Evolutionary conservation across 352 stramenopile genomes (phyloP).

Genomic region (Pythium dissimile): DNA sequence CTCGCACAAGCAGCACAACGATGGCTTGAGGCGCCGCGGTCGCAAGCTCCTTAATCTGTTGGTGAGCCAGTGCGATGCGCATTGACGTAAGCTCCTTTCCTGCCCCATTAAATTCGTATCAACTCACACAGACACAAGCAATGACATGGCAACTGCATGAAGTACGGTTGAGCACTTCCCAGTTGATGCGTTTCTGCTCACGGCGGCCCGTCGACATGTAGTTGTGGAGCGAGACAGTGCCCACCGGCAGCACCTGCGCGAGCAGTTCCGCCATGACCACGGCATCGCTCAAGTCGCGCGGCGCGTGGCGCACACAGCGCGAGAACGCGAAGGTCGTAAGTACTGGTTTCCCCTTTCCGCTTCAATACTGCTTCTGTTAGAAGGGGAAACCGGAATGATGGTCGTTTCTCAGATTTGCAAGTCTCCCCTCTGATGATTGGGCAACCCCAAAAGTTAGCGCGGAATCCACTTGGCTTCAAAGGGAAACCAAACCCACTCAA

Average conservation of each 20-base stretch:
- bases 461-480: neutral
- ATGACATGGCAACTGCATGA: neutral
- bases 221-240: constrained; percentile 44
- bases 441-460: constrained; percentile 8
- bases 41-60: constrained; percentile 44
- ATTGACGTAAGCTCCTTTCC: constrained; percentile 45
- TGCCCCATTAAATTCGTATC: neutral
- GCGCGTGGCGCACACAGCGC: constrained; percentile 29
- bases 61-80: constrained; percentile 39
- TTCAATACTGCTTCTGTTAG: constrained; percentile 4
- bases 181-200: constrained; percentile 54
- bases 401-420: constrained; percentile 7
- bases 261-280: constrained; percentile 50
- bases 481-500: constrained; percentile 3
- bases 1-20: constrained; percentile 35
- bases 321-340: constrained; percentile 47
- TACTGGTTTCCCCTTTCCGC: too few species aligned
- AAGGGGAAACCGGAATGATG: constrained; percentile 8
- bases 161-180: constrained; percentile 45
- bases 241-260: constrained; percentile 40
- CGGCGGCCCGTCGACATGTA: constrained; percentile 36
- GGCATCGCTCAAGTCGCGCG: constrained; percentile 52
- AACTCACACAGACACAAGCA: neutral
- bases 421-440: constrained; percentile 24
- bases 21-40: constrained; percentile 38